Percentiles rank a stretch among this genome's conserved stretches.
phyloP scores from a whole-genome alignment of 1,139 yeast genomes.

The Oligophagozyma castellii region DNA sequence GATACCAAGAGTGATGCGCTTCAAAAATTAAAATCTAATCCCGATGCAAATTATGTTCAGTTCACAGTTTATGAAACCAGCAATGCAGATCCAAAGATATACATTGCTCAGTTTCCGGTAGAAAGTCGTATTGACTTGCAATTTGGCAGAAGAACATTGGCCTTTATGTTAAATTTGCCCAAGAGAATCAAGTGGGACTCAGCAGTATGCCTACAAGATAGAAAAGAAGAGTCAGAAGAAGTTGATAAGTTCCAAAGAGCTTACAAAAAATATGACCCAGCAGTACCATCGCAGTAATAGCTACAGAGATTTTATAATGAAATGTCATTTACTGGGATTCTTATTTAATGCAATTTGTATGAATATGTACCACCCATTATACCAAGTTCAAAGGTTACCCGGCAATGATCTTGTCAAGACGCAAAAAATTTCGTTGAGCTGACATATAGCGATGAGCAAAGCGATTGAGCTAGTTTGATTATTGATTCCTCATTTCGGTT shows the following conservation, averaged over 20 bases:
- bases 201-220: slow-evolving; percentile 40
- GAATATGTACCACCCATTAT: too few relatives aligned
- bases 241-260: slow-evolving; percentile 42
- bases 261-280: slow-evolving; percentile 34
- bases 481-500: too few relatives aligned
- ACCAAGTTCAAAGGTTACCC: too few relatives aligned
- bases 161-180: slow-evolving; percentile 42
- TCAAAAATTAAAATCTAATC: not conserved
- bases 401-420: too few relatives aligned
- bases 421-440: too few relatives aligned
- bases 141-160: slow-evolving; percentile 65
- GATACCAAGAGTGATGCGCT: slow-evolving; percentile 13
- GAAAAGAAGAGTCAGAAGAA: slow-evolving; percentile 45
- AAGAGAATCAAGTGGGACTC: slow-evolving; percentile 62
- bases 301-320: too few relatives aligned
- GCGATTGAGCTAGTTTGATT: too few relatives aligned
- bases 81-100: slow-evolving; percentile 19
- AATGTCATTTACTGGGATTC: too few relatives aligned
- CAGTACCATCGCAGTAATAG: too few relatives aligned
- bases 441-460: too few relatives aligned
- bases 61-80: slow-evolving; percentile 27
- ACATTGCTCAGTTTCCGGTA: slow-evolving; percentile 19
- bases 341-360: too few relatives aligned
- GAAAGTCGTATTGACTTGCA: slow-evolving; percentile 44
- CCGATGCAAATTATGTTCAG: slow-evolving; percentile 27